These are phyloP conservation scores for Cutaneotrichosporon spelunceum DNA, from an alignment of 1,284 basidiomycete genomes.

Conservation along the genomic window DNA sequence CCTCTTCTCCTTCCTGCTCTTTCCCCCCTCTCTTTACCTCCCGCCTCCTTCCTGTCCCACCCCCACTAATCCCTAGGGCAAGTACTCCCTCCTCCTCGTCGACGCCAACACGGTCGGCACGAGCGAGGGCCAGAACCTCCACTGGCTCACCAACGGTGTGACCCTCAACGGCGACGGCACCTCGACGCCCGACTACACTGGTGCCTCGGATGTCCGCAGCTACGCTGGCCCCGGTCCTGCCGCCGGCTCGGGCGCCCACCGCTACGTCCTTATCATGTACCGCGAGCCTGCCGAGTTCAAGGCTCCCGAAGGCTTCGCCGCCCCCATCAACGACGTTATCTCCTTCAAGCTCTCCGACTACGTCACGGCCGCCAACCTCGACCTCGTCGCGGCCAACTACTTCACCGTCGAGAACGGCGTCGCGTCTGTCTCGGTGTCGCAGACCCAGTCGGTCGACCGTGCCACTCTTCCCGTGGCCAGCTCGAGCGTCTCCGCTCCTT, in stretches of 20 bases:
- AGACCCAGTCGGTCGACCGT: conserved; percentile 11
- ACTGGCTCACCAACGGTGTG: conserved; percentile 71
- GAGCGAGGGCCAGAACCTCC: conserved; percentile 58
- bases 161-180: conserved; percentile 44
- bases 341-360: conserved; percentile 55
- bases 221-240: conserved; percentile 72
- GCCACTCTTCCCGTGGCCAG: conserved; percentile 31
- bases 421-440: conserved; percentile 51
- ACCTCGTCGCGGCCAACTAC: conserved; percentile 59
- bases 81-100: conserved; percentile 56
- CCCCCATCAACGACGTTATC: conserved; percentile 59
- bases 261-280: conserved; percentile 50
- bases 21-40: too few species aligned
- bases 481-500: conserved; percentile 30
- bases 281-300: conserved; percentile 55
- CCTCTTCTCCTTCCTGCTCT: too few species aligned
- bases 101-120: conserved; percentile 64
- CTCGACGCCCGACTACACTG: conserved; percentile 15
- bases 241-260: conserved; percentile 65
- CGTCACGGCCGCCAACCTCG: conserved; percentile 41
- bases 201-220: conserved; percentile 51
- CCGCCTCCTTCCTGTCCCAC: neutral
- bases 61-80: conserved; percentile 36
- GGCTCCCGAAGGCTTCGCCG: conserved; percentile 62
- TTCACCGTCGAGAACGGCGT: conserved; percentile 71